Base-by-base conservation (phyloP, 2,329 filamentous ascomycete species). In the Seiridium unicorne region DNA sequence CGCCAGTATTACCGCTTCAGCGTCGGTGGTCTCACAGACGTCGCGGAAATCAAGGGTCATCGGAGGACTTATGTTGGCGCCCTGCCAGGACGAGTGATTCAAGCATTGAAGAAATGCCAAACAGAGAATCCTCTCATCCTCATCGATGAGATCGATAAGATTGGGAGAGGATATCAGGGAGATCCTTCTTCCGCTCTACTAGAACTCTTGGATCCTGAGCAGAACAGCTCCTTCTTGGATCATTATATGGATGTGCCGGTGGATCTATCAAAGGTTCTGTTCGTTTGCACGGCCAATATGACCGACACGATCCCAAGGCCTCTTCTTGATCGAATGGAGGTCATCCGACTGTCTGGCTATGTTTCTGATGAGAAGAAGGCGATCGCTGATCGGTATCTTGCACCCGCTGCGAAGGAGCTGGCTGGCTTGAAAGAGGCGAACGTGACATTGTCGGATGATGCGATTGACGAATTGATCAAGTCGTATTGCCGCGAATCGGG, bases 161-260 rank as follows among this genome's bases (percentile, higher is more conserved):
- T 99, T 72, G 95, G 95, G 38, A 89, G 93, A 60, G 95, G 95
- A 4, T 95, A 97, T 72, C 95, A 98, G 77, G 95, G 95, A 34
- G 95, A 99, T 70, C 96, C 96, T 11, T 92, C 95, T 1, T 97
- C 94, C 26, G 95, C 95, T 36, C 82, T 99, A 57, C 85, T 99
- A 3, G 95, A 99, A 73, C 78, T 99, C 55, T 87, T 99, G 18
- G 95, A 99, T 67, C 95, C 95, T 0, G 95, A 99, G 76, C 95
- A 99, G 74, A 99, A 99, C 79, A 93, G 83, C 72, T 97, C 93
- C 32, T 99, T 99, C 84, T 77, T 99, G 64, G 95, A 99, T 69
- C 95, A 99, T 75, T 99, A 99, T 78, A 92, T 99, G 85, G 95
- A 99, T 74, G 93, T 99, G 0, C 95, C 95, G 0, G 94, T 99